A percentile compares a stretch with the other conserved stretches of the same genome.
Evolutionary conservation across 129 eudicot genomes (phyloP).

Genomic region (Flaveria bidentis): DNA sequence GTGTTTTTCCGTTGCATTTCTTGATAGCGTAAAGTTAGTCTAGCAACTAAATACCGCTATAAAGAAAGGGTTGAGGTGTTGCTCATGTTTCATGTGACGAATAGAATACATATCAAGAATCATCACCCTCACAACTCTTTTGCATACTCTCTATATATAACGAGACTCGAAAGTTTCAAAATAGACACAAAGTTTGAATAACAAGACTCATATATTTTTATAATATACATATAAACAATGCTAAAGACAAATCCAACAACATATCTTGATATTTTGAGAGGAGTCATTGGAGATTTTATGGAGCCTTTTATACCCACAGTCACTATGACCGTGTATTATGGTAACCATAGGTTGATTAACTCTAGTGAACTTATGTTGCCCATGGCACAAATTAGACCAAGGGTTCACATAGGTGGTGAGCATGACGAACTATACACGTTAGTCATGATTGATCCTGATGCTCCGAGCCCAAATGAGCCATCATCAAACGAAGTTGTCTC

Average conservation of each 20-base stretch:
- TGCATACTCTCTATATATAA: too few relatives aligned
- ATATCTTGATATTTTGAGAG: too few relatives aligned
- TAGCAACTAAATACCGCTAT: too few relatives aligned
- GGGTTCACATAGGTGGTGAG: conserved; percentile 25
- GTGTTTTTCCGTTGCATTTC: too few relatives aligned
- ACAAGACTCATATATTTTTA: neutral
- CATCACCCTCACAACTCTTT: too few relatives aligned
- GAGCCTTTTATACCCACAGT: conserved; percentile 11
- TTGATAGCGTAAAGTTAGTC: too few relatives aligned
- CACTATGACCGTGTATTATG: neutral
- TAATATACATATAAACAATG: too few relatives aligned
- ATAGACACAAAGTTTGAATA: neutral
- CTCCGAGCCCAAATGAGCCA: conserved; percentile 27
- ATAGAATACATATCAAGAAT: too few relatives aligned
- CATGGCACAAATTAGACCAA: conserved; percentile 16
- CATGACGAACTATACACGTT: conserved; percentile 21
- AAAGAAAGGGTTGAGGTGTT: too few relatives aligned
- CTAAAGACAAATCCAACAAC: too few relatives aligned
- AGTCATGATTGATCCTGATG: conserved; percentile 19
- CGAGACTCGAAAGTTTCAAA: too few relatives aligned
- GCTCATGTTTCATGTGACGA: too few relatives aligned
- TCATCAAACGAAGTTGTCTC: neutral
- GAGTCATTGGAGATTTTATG: neutral
- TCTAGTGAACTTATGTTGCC: neutral
- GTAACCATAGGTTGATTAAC: neutral